A percentile compares a stretch with the other conserved stretches of the same genome.
Conservation (phyloP, 768 basidiomycete genomes). For the Podaxis carcinomalis region DNA sequence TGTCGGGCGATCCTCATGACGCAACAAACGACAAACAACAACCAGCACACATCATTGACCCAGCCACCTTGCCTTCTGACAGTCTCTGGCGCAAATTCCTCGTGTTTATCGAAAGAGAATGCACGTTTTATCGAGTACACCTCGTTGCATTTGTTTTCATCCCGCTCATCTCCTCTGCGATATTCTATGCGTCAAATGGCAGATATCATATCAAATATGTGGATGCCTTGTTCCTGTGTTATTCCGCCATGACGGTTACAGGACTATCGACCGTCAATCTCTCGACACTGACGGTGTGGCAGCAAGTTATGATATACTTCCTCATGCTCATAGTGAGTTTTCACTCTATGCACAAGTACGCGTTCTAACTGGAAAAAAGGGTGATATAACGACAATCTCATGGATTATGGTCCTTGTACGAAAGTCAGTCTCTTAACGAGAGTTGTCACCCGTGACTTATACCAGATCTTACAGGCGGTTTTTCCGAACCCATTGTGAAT, state of each 20-base stretch:
- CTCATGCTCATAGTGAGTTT: constrained; percentile 45
- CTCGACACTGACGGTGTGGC: constrained; percentile 42
- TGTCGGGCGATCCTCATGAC: neutral
- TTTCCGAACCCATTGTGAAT: constrained; percentile 39
- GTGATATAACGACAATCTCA: constrained; percentile 47
- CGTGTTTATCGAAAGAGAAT: neutral
- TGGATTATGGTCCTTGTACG: constrained; percentile 68
- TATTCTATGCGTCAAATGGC: constrained; percentile 67
- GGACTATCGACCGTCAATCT: constrained; percentile 45
- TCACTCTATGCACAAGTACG: neutral
- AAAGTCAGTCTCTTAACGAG: constrained; percentile 29
- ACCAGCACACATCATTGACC: neutral
- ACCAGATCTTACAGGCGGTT: constrained; percentile 28
- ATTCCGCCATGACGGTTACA: constrained; percentile 52
- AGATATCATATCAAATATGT: constrained; percentile 43
- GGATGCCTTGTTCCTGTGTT: constrained; percentile 59
- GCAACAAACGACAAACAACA: neutral
- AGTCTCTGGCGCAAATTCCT: neutral
- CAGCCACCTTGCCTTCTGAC: neutral
- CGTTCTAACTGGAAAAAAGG: constrained; percentile 21
- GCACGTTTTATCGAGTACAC: constrained; percentile 53
- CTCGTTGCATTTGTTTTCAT: constrained; percentile 46
- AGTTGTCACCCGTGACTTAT: neutral
- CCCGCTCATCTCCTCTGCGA: constrained; percentile 55
- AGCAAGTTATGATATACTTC: constrained; percentile 48